These are phyloP conservation scores for Chrysophaeum taylorii DNA, from an alignment of 352 stramenopile species.

Conservation along the genomic window DNA sequence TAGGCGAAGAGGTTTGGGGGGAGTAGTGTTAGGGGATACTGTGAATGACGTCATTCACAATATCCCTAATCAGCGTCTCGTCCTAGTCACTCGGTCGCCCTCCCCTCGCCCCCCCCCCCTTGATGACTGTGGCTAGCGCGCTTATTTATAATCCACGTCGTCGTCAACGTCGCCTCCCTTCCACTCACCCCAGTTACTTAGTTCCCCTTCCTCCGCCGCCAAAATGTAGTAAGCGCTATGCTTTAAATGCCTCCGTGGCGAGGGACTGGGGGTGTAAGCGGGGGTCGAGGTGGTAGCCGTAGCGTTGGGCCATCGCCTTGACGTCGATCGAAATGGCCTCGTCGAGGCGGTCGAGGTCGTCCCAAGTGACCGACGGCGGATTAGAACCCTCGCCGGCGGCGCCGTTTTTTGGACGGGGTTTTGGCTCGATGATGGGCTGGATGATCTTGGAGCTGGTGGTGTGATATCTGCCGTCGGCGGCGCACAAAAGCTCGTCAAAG, in stretches of 20 bases:
- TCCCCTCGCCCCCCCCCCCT: no score
- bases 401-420: background rate
- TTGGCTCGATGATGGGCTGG: conserved; percentile 14
- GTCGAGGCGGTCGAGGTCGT: background rate
- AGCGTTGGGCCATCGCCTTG: background rate
- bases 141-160: no score
- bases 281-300: conserved; percentile 11
- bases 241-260: conserved; percentile 10
- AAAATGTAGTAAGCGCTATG: no score
- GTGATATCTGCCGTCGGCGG: conserved; percentile 5
- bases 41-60: no score
- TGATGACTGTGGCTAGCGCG: no score
- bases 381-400: background rate
- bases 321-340: background rate
- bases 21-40: no score
- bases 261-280: conserved; percentile 8
- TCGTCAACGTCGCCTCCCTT: no score
- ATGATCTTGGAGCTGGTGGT: background rate
- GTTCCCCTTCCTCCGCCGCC: no score
- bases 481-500: background rate
- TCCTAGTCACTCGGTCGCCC: no score
- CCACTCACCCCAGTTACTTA: no score
- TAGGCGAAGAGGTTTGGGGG: no score
- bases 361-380: background rate
- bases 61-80: no score